Percentiles rank a stretch among this genome's conserved stretches.
Evolutionary conservation across 305 asterid species (phyloP).

Genomic region (Fraxinus paxiana): DNA sequence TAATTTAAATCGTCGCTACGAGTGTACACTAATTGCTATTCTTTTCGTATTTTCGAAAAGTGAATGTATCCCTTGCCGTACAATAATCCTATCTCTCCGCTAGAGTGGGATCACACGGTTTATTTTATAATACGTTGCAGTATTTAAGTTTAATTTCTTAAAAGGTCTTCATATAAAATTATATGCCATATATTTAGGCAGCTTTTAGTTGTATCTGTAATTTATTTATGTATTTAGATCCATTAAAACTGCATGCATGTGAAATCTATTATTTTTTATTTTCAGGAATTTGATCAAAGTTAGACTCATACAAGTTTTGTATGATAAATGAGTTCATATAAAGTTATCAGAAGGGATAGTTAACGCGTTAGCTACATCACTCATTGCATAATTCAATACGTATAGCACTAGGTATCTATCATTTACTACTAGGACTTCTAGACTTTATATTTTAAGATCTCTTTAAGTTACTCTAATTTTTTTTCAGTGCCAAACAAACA

Average conservation of each 20-base stretch:
- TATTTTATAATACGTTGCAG: too few species aligned
- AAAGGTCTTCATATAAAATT: not conserved
- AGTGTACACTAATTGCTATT: not conserved
- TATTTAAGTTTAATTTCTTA: too few species aligned
- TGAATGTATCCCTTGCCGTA: not conserved
- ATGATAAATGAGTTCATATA: not conserved
- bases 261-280: not conserved
- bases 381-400: not conserved
- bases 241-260: not conserved
- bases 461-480: not conserved
- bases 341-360: not conserved
- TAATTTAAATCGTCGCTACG: not conserved
- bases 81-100: too few species aligned
- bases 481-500: not conserved
- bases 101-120: not conserved
- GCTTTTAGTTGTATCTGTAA: not conserved
- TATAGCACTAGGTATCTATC: not conserved
- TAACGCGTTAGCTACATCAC: not conserved
- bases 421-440: not conserved
- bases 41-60: not conserved
- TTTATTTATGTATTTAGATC: not conserved
- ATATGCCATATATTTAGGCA: not conserved
- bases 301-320: not conserved
- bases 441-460: not conserved
- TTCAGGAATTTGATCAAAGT: not conserved